These are phyloP conservation scores for Neurospora sp. DNA, from an alignment of 2,329 filamentous ascomycete species.

Conservation along the genomic window DNA sequence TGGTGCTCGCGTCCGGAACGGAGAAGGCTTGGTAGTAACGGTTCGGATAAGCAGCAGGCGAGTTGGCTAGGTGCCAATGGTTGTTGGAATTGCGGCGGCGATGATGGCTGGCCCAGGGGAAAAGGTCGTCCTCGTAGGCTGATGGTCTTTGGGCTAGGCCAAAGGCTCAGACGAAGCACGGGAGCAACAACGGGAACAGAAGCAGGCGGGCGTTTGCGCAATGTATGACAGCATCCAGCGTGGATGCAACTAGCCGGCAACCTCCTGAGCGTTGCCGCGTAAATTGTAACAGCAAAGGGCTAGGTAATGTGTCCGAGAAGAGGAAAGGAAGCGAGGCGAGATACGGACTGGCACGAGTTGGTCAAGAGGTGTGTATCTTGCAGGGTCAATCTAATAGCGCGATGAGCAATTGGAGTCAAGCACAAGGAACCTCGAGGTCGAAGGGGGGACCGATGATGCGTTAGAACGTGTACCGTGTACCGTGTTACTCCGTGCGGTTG, in stretches of 20 bases:
- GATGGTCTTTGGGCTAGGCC: neutral
- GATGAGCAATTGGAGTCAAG: neutral
- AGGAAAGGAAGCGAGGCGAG: neutral
- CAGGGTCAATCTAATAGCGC: neutral
- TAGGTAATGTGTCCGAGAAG: conserved; percentile 1
- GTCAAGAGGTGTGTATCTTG: neutral
- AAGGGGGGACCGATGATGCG: neutral
- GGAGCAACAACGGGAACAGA: neutral
- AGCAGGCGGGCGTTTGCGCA: conserved; percentile 14
- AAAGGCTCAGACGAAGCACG: neutral
- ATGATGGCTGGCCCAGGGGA: neutral
- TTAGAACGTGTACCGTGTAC: neutral
- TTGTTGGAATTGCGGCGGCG: neutral
- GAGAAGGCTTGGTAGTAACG: neutral
- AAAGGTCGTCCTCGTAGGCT: neutral
- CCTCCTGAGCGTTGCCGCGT: conserved; percentile 8
- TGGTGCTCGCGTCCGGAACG: neutral
- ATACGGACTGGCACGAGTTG: neutral
- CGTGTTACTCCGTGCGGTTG: neutral
- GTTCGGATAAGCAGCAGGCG: neutral
- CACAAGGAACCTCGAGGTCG: neutral
- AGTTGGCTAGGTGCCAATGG: neutral
- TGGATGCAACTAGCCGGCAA: conserved; percentile 20
- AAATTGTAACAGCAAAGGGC: neutral
- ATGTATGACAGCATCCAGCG: conserved; percentile 20